Percentiles rank a stretch among this genome's conserved stretches.
phyloP scores from a whole-genome alignment of 2,329 filamentous ascomycete species.

The Monilinia polystroma region DNA sequence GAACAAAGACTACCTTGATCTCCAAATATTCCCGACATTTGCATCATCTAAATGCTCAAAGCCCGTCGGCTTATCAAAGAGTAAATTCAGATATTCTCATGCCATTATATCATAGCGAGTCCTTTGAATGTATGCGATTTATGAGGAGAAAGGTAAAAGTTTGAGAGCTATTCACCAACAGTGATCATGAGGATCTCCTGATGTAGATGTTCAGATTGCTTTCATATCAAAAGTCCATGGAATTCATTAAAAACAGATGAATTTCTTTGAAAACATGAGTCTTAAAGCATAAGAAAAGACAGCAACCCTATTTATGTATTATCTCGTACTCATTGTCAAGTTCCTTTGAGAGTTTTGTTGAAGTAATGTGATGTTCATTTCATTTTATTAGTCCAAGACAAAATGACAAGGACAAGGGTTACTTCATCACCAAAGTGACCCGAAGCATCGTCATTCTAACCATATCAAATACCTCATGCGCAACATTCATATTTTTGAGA shows the following conservation, averaged over 20 bases:
- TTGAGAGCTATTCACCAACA: conserved; percentile 1
- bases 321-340: background rate
- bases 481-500: conserved; percentile 5
- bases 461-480: conserved; percentile 4
- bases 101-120: too few species aligned
- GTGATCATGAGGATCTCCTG: background rate
- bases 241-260: background rate
- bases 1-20: conserved; percentile 5
- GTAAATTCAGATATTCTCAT: background rate
- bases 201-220: background rate
- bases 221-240: background rate
- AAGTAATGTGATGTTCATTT: conserved; percentile 10
- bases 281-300: background rate
- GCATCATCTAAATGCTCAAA: background rate
- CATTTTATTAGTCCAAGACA: background rate
- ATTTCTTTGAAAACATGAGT: background rate
- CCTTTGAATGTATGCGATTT: background rate
- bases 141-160: background rate
- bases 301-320: background rate
- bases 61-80: too few species aligned
- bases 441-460: conserved; percentile 9
- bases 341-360: background rate
- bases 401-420: conserved; percentile 11
- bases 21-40: background rate
- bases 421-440: background rate